Conservation (phyloP, 176 grass and related monocot species). For the Bromus sterilis region DNA sequence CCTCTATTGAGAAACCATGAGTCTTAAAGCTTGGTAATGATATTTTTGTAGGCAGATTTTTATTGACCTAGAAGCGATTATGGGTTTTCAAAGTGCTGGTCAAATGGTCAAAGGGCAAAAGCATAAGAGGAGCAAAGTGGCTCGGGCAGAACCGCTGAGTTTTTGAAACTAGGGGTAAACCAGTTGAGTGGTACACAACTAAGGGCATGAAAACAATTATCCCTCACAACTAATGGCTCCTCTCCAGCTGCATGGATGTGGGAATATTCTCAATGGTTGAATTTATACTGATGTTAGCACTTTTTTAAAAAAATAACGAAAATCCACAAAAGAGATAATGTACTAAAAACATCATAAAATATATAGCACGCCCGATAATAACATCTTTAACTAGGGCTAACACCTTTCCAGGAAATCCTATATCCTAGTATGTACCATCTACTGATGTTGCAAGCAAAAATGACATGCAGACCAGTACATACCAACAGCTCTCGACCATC, state of each 20-base stretch:
- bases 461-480: neutral
- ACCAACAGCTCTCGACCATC: slow-evolving; percentile 87
- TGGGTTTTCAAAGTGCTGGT: no score
- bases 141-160: no score
- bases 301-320: neutral
- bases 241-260: neutral
- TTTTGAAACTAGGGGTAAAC: no score
- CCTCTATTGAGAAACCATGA: no score
- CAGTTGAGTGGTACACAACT: no score
- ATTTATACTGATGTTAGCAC: neutral
- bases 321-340: neutral
- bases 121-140: no score
- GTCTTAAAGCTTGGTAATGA: neutral
- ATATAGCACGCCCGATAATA: neutral
- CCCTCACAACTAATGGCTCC: no score
- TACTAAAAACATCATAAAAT: neutral
- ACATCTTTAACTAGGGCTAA: neutral
- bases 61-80: neutral
- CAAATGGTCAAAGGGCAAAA: no score
- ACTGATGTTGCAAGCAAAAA: neutral
- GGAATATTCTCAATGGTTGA: neutral
- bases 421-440: neutral
- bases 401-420: neutral
- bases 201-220: no score
- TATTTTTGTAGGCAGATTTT: neutral